These are phyloP conservation scores for Coemansia erecta DNA, from an alignment of 192 early-diverging fungal species.

Conservation along the genomic window DNA sequence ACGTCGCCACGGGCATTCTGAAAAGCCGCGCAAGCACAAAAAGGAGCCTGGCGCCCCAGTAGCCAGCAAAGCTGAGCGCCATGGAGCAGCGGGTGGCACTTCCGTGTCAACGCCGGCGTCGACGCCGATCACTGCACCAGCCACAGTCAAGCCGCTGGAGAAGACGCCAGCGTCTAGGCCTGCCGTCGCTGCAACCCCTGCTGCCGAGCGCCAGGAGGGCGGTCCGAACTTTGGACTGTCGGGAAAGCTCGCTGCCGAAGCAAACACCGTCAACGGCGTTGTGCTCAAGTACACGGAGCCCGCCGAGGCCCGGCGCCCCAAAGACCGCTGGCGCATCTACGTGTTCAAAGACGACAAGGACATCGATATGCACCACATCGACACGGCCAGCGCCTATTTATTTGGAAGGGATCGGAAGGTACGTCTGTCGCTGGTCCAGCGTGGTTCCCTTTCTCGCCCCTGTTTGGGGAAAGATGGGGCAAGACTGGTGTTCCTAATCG, in stretches of 20 bases:
- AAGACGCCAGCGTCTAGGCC: conserved; percentile 7
- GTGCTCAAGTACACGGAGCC: conserved; percentile 92
- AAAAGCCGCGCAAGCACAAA: no score
- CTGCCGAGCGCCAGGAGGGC: no score
- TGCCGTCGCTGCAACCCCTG: no score
- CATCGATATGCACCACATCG: conserved; percentile 82
- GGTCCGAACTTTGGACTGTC: conserved; percentile 81
- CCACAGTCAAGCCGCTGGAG: background rate
- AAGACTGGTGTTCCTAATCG: background rate
- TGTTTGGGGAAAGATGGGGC: background rate
- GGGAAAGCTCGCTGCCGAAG: conserved; percentile 84
- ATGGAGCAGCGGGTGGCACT: no score
- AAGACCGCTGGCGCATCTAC: conserved; percentile 76
- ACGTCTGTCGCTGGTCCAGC: conserved; percentile 32
- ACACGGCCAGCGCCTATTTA: conserved; percentile 81
- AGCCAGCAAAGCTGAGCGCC: no score
- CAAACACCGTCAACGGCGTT: conserved; percentile 84
- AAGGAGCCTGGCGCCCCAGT: no score
- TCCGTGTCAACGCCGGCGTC: no score
- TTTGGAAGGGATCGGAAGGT: conserved; percentile 81
- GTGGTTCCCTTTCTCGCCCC: background rate
- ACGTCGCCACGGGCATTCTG: no score
- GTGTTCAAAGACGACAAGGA: conserved; percentile 92
- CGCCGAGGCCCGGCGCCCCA: conserved; percentile 79
- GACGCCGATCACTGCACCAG: no score